Conservation (phyloP, 257 asterid species). For the Solanum acaule region DNA sequence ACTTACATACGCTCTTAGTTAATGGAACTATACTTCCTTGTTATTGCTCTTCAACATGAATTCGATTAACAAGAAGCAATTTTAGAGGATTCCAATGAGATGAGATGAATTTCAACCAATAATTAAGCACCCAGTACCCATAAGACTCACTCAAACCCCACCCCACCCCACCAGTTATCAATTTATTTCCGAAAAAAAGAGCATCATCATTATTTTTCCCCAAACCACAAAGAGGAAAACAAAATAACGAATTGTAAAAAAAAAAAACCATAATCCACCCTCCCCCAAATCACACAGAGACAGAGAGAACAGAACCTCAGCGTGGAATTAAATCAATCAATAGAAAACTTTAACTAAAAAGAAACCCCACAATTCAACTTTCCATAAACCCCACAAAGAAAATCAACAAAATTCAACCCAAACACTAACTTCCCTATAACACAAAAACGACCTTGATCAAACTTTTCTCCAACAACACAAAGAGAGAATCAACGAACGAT, state of each 20-base stretch:
- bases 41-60: neutral
- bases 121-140: neutral
- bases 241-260: neutral
- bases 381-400: neutral
- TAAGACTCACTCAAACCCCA: neutral
- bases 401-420: neutral
- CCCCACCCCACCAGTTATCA: neutral
- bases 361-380: neutral
- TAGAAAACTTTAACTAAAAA: neutral
- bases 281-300: neutral
- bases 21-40: neutral
- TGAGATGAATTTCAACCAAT: neutral
- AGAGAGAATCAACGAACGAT: neutral
- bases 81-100: neutral
- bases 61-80: neutral
- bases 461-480: neutral
- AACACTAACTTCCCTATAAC: neutral
- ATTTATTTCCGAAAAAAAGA: neutral
- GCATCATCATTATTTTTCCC: neutral
- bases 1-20: neutral
- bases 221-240: neutral
- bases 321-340: neutral
- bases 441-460: neutral
- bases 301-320: neutral
- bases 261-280: neutral